Conservation (phyloP, 805 yeast species). For the Komagataella pseudopastoris region DNA sequence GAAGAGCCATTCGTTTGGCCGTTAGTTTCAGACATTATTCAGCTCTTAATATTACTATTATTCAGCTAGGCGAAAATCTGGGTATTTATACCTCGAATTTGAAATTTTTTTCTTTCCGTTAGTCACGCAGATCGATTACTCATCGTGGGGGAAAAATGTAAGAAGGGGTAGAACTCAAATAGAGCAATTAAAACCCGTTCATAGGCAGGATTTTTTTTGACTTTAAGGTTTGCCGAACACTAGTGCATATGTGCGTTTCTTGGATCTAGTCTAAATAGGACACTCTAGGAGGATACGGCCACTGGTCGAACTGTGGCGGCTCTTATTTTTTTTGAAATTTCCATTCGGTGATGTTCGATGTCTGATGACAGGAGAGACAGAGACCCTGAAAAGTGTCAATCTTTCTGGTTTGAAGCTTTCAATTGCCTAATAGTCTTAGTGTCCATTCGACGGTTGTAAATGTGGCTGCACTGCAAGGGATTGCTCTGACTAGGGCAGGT, state of each 20-base stretch:
- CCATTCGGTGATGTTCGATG: not conserved
- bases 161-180: not conserved
- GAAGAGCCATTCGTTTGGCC: not conserved
- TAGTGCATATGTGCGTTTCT: not conserved
- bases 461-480: constrained; percentile 62
- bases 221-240: not conserved
- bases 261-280: too few relatives aligned
- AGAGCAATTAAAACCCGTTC: not conserved
- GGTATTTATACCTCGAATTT: not conserved
- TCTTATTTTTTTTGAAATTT: not conserved
- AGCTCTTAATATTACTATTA: not conserved
- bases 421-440: constrained; percentile 32
- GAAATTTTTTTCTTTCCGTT: not conserved
- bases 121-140: not conserved
- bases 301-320: not conserved
- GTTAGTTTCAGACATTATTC: not conserved
- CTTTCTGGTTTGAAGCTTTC: not conserved
- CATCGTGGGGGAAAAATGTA: not conserved
- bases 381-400: not conserved
- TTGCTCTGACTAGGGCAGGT: constrained; percentile 46
- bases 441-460: constrained; percentile 68
- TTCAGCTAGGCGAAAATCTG: not conserved
- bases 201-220: not conserved
- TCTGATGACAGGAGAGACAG: not conserved
- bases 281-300: too few relatives aligned